phyloP scores from a whole-genome alignment of 2,329 filamentous ascomycete genomes.

The Venturia oleaginea region DNA sequence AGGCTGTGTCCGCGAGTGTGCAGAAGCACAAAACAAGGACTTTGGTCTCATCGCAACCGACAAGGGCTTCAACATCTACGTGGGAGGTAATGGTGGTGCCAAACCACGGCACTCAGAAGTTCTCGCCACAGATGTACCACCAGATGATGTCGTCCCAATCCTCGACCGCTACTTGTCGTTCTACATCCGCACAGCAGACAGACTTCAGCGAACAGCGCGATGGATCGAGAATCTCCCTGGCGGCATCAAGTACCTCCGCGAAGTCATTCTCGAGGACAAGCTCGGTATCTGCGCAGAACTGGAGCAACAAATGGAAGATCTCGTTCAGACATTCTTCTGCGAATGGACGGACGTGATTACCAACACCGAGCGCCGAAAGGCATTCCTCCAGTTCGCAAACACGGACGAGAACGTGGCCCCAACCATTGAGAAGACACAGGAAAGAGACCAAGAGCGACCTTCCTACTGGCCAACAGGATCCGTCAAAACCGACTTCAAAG shows the following conservation, averaged over 20 bases:
- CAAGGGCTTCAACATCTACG: constrained; percentile 88
- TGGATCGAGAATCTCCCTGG: constrained; percentile 82
- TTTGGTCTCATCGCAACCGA: constrained; percentile 89
- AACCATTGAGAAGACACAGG: constrained; percentile 59
- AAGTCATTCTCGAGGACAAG: constrained; percentile 77
- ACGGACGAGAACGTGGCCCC: constrained; percentile 58
- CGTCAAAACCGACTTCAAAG: constrained; percentile 62
- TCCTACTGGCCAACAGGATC: constrained; percentile 67
- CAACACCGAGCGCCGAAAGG: constrained; percentile 55
- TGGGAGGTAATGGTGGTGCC: constrained; percentile 81
- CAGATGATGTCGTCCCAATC: constrained; percentile 72
- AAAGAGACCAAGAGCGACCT: constrained; percentile 65
- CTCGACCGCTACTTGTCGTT: constrained; percentile 86
- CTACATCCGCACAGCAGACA: constrained; percentile 88
- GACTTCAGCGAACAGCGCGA: constrained; percentile 76
- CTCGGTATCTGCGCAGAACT: constrained; percentile 77
- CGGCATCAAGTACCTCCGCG: constrained; percentile 71
- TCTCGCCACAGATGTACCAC: constrained; percentile 76
- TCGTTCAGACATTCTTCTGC: constrained; percentile 78
- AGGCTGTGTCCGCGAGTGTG: constrained; percentile 86
- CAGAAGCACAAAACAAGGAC: constrained; percentile 87
- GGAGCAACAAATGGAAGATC: constrained; percentile 77
- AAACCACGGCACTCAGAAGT: constrained; percentile 76
- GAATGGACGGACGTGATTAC: constrained; percentile 82
- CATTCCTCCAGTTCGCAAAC: constrained; percentile 80